Evolutionary conservation across 2,329 filamentous ascomycete species (phyloP), one percentile per base, ranked within the genome.

Genomic region (Exophiala sideris): DNA sequence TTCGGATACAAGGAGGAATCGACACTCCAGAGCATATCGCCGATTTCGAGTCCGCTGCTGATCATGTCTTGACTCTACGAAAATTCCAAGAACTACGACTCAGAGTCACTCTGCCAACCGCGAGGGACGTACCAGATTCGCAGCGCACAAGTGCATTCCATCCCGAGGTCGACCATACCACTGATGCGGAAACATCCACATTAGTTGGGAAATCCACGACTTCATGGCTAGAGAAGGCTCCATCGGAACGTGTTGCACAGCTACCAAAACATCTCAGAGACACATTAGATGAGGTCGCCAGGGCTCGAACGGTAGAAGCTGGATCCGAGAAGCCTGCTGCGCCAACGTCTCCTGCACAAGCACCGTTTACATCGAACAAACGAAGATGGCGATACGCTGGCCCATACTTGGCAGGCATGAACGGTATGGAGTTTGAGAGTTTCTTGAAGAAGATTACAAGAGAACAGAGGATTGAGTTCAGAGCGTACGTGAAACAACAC

Each of bases 21-120:
- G 92, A 97, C 75, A 88, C 89, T 2, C 81, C 85, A 63, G 91
- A 96, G 72, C 87, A 91, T 69, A 80, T 96, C 62, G 96, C 91
- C 67, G 91, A 96, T 67, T 97, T 91, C 71, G 79, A 84, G 59
- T 91, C 88, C 35, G 88, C 91, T 0, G 82, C 86, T 52, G 89
- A 96, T 70, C 89, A 95, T 71, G 82, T 85, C 48, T 75, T 90
- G 62, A 91, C 89, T 6, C 76, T 95, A 52, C 78, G 84, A 67
- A 97, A 96, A 76, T 96, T 87, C 75, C 87, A 90, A 68, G 89
- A 95, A 70, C 78, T 96, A 68, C 80, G 83, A 54, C 73, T 96
- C 50, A 84, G 89, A 16, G 41, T 62, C 11, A 54, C 50, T 12
- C 53, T 61, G 42, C 50, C 59, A 18, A 49, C 44, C 11, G 34